Percentiles rank a stretch among this genome's conserved stretches.
These are phyloP conservation scores for Rhynchospora pubera DNA, from an alignment of 176 grass and related monocot species.

Conservation along the genomic window DNA sequence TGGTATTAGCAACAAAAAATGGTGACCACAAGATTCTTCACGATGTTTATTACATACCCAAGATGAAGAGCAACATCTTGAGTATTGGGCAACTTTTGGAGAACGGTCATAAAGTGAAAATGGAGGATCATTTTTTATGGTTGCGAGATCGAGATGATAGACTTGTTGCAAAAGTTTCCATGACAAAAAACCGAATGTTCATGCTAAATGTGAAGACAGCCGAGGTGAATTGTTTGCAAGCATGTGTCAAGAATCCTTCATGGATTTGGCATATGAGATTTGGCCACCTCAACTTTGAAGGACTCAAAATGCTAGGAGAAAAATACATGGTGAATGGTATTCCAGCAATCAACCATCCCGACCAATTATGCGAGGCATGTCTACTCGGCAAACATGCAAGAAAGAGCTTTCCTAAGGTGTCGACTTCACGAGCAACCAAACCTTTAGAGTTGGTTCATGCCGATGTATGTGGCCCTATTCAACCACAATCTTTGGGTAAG, in stretches of 20 bases:
- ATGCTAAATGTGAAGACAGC: background rate
- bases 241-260: background rate
- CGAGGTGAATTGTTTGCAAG: background rate
- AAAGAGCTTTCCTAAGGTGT: background rate
- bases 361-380: background rate
- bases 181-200: background rate
- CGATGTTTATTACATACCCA: background rate
- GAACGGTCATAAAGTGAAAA: background rate
- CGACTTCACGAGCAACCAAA: background rate
- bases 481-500: background rate
- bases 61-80: background rate
- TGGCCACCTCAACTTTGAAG: background rate
- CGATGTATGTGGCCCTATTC: background rate
- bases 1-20: background rate
- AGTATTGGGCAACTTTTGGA: slow-evolving; percentile 12
- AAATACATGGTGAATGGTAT: background rate
- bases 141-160: background rate
- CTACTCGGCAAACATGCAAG: background rate
- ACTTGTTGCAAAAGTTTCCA: background rate
- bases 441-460: background rate
- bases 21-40: background rate
- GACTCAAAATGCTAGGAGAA: background rate
- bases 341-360: background rate
- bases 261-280: background rate
- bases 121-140: background rate